A percentile compares a stretch with the other conserved stretches of the same genome.
These are phyloP conservation scores for Bisporella sp. DNA, from an alignment of 2,329 filamentous ascomycete genomes.

Conservation along the genomic window DNA sequence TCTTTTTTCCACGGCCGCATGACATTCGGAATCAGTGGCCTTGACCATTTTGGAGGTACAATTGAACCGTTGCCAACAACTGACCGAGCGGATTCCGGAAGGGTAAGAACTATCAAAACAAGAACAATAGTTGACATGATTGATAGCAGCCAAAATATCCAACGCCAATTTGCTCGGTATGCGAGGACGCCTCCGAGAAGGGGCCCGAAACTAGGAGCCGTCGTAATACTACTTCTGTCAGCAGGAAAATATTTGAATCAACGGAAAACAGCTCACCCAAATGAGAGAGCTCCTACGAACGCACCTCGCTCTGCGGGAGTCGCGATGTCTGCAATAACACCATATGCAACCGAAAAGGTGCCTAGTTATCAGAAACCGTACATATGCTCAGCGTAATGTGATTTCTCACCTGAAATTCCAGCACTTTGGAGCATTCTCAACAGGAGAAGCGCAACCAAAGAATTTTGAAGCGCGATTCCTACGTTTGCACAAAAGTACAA, in stretches of 20 bases:
- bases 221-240: too few relatives aligned
- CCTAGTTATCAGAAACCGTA: constrained; percentile 25
- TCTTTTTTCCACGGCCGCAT: too few relatives aligned
- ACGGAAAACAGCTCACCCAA: too few relatives aligned
- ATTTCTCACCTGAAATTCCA: constrained; percentile 35
- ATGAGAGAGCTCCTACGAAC: constrained; percentile 1
- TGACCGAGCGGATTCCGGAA: background rate
- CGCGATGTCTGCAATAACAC: constrained; percentile 55
- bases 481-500: constrained; percentile 48
- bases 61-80: background rate
- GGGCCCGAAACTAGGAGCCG: background rate
- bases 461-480: constrained; percentile 41
- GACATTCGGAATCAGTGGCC: too few relatives aligned
- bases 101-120: background rate
- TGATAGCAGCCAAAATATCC: constrained; percentile 4
- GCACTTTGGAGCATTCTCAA: constrained; percentile 49
- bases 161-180: background rate
- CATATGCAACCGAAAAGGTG: constrained; percentile 35
- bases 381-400: too few relatives aligned
- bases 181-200: background rate
- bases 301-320: constrained; percentile 48
- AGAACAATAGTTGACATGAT: background rate
- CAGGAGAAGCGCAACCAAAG: constrained; percentile 41
- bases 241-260: too few relatives aligned
- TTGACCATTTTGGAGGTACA: background rate